Percentiles rank a stretch among this genome's conserved stretches.
phyloP scores from a whole-genome alignment of 108 stramenopile species.

The Stephanodiscus triporus region DNA sequence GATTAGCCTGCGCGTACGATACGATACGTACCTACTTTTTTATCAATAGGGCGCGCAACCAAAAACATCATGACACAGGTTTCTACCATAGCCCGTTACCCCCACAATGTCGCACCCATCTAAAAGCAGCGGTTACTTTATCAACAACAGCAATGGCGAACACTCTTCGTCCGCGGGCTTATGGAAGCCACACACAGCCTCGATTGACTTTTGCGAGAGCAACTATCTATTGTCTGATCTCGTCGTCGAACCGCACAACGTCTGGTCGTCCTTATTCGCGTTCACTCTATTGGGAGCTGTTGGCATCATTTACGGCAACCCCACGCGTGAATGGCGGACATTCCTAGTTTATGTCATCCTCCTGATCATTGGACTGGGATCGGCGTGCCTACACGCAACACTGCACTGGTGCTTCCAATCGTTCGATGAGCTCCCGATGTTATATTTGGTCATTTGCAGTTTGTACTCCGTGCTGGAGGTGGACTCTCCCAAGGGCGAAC shows the following conservation, averaged over 20 bases:
- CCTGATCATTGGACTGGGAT: constrained; percentile 46
- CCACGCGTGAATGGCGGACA: constrained; percentile 39
- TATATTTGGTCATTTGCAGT: constrained; percentile 28
- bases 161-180: constrained; percentile 1
- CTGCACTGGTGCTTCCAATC: constrained; percentile 47
- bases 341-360: constrained; percentile 33
- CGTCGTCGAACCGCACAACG: constrained; percentile 51
- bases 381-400: constrained; percentile 42
- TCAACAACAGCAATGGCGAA: constrained; percentile 3
- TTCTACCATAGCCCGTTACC: no score
- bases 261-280: constrained; percentile 37
- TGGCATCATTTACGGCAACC: constrained; percentile 34
- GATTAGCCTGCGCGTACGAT: no score
- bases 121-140: constrained; percentile 1
- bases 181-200: constrained; percentile 49
- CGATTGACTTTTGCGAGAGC: constrained; percentile 53
- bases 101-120: constrained; percentile 1
- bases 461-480: constrained; percentile 15
- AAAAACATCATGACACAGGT: no score
- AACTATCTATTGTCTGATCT: constrained; percentile 40
- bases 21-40: no score
- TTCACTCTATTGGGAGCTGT: constrained; percentile 33
- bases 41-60: no score
- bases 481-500: constrained; percentile 16
- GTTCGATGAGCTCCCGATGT: constrained; percentile 49